Conservation (phyloP, 169 alveolate genomes). For the Eimeria acervulina region DNA sequence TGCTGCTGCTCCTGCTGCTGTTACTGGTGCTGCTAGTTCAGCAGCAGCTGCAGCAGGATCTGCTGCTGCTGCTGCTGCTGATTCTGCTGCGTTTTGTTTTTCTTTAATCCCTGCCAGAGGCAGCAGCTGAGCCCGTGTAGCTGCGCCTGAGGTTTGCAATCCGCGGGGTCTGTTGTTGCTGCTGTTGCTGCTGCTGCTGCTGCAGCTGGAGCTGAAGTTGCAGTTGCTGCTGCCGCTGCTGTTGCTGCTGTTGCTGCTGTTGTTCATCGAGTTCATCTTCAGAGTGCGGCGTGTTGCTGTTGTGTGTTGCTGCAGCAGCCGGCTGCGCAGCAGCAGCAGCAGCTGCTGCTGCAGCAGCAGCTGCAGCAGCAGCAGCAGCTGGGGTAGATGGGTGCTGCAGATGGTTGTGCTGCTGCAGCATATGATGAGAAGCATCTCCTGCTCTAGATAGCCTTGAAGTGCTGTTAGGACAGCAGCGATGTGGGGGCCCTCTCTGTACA, state of each 20-base stretch:
- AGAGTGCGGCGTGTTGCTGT: not conserved
- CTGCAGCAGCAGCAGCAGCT: constrained; percentile 12
- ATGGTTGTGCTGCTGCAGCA: not conserved
- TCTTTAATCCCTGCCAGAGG: too few relatives aligned
- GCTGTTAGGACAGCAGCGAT: not conserved
- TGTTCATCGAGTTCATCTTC: not conserved
- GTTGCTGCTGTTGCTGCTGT: constrained; percentile 31
- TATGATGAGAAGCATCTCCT: not conserved
- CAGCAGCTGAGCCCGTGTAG: not conserved
- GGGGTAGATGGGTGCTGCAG: not conserved
- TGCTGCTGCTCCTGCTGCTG: not conserved
- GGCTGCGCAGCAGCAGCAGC: too few relatives aligned
- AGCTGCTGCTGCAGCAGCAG: constrained; percentile 34
- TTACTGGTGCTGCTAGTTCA: not conserved
- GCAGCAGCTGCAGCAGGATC: not conserved
- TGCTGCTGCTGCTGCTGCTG: constrained; percentile 6
- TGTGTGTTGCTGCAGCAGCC: not conserved
- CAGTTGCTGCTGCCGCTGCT: not conserved
- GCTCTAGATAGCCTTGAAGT: not conserved
- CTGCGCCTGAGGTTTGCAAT: not conserved
- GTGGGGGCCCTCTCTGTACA: not conserved
- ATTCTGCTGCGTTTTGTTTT: not conserved
- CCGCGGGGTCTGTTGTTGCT: not conserved
- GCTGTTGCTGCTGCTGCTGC: not conserved
- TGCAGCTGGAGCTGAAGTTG: not conserved